Evolutionary conservation across 2,329 filamentous ascomycete species (phyloP).

Genomic region (Ascochyta rabiei): DNA sequence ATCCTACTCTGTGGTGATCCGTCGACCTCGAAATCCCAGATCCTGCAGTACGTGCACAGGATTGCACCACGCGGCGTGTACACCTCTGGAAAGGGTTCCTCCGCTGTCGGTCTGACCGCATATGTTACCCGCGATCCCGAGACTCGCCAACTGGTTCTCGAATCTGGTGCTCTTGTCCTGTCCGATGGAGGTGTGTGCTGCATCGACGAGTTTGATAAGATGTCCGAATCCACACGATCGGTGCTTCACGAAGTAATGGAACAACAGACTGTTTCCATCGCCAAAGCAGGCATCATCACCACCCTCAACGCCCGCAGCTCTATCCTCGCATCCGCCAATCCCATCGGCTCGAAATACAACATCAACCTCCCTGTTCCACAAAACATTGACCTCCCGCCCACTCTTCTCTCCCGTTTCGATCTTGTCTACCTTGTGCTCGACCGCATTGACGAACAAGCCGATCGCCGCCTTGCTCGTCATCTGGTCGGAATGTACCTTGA

Average conservation of each 20-base stretch:
- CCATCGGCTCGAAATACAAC: conserved; percentile 97
- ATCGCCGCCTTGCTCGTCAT: conserved; percentile 88
- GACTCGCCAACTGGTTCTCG: conserved; percentile 73
- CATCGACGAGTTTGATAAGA: conserved; percentile 82
- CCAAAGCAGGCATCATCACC: conserved; percentile 79
- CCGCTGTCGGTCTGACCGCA: conserved; percentile 77
- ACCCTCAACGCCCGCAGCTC: conserved; percentile 95
- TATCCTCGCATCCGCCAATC: conserved; percentile 95
- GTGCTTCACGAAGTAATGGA: conserved; percentile 83
- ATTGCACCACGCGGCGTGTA: conserved; percentile 89
- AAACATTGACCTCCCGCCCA: conserved; percentile 96
- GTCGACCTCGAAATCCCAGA: conserved; percentile 93
- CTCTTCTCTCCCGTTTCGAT: conserved; percentile 93
- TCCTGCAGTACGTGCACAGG: conserved; percentile 94
- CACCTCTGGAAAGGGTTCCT: conserved; percentile 77
- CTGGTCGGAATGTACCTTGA: conserved; percentile 96
- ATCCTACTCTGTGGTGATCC: conserved; percentile 95
- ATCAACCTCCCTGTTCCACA: conserved; percentile 93
- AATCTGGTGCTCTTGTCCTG: conserved; percentile 74
- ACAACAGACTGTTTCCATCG: conserved; percentile 78
- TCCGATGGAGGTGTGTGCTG: conserved; percentile 79
- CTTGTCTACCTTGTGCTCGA: conserved; percentile 96
- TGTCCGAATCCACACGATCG: conserved; percentile 75
- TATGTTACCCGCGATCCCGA: conserved; percentile 78
- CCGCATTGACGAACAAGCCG: conserved; percentile 85